These are phyloP conservation scores for Tubosaeta sp. DNA, from an alignment of 768 basidiomycete genomes.

Conservation along the genomic window DNA sequence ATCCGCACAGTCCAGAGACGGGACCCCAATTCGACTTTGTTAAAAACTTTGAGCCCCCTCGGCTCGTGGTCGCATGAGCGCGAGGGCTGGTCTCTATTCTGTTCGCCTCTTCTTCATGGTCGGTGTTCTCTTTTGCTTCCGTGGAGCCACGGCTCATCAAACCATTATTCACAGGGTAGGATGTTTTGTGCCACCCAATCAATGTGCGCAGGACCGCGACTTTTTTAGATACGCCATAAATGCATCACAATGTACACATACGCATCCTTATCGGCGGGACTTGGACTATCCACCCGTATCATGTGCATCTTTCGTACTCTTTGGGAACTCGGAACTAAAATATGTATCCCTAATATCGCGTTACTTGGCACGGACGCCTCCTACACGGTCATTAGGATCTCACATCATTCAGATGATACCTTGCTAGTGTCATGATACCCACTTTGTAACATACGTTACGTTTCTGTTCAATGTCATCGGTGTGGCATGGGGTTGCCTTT, in stretches of 20 bases:
- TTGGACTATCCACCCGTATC: background rate
- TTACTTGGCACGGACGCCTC: constrained; percentile 8
- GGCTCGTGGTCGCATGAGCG: constrained; percentile 17
- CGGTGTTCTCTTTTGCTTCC: background rate
- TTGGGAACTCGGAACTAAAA: background rate
- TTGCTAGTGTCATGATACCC: constrained; percentile 14
- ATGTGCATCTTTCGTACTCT: background rate
- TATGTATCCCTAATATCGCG: constrained; percentile 23
- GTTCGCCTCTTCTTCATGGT: constrained; percentile 4
- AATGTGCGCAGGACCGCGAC: background rate
- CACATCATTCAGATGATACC: constrained; percentile 10
- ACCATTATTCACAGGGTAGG: background rate
- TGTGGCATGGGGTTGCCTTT: constrained; percentile 21
- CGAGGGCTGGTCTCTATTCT: background rate
- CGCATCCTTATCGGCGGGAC: constrained; percentile 21
- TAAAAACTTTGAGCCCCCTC: constrained; percentile 43
- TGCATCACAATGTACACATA: constrained; percentile 28
- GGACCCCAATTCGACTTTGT: constrained; percentile 78
- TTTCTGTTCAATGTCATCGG: constrained; percentile 3
- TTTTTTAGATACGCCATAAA: constrained; percentile 9
- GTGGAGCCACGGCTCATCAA: background rate
- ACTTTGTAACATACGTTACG: constrained; percentile 7
- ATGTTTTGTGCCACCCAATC: background rate
- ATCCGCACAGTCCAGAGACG: constrained; percentile 75
- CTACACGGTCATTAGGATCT: background rate